Percentiles rank a stretch among this genome's conserved stretches.
Evolutionary conservation across 2,329 filamentous ascomycete genomes (phyloP).

Genomic region (Huntiella moniliformis): DNA sequence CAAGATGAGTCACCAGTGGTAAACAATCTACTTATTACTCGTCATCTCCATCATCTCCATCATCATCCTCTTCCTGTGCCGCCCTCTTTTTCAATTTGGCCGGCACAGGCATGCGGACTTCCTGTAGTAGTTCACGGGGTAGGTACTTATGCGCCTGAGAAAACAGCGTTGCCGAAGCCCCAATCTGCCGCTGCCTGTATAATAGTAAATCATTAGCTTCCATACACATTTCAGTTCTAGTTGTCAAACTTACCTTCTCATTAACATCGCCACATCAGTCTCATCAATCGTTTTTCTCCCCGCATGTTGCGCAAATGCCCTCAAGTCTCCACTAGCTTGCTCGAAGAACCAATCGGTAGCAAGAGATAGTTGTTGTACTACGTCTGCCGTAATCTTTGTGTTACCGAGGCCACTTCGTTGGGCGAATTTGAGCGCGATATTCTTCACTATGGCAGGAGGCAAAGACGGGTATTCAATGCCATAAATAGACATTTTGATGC

Average conservation of each 20-base stretch:
- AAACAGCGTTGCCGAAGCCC: slow-evolving; percentile 54
- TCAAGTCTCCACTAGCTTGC: slow-evolving; percentile 63
- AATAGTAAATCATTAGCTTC: slow-evolving; percentile 7
- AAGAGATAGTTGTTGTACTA: slow-evolving; percentile 54
- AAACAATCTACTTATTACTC: slow-evolving; percentile 15
- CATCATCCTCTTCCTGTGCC: slow-evolving; percentile 24
- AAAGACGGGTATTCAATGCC: slow-evolving; percentile 61
- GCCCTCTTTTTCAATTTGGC: slow-evolving; percentile 28
- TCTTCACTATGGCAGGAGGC: slow-evolving; percentile 54
- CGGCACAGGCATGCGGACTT: slow-evolving; percentile 52
- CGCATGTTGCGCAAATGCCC: slow-evolving; percentile 63
- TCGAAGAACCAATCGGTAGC: slow-evolving; percentile 87
- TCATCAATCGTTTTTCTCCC: slow-evolving; percentile 74
- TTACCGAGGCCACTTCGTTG: slow-evolving; percentile 47
- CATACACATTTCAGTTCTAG: background rate
- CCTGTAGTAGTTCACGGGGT: slow-evolving; percentile 64
- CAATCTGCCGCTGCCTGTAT: slow-evolving; percentile 58
- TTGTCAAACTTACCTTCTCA: slow-evolving; percentile 50
- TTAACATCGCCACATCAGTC: slow-evolving; percentile 61
- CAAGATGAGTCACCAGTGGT: slow-evolving; percentile 60
- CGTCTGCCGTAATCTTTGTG: slow-evolving; percentile 52
- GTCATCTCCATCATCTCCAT: slow-evolving; percentile 16
- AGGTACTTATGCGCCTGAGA: slow-evolving; percentile 70
- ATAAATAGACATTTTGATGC: slow-evolving; percentile 45
- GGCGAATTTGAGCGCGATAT: slow-evolving; percentile 51